A percentile compares a stretch with the other conserved stretches of the same genome.
Conservation (phyloP, 2,329 filamentous ascomycete species). For the Onygenales sp. region DNA sequence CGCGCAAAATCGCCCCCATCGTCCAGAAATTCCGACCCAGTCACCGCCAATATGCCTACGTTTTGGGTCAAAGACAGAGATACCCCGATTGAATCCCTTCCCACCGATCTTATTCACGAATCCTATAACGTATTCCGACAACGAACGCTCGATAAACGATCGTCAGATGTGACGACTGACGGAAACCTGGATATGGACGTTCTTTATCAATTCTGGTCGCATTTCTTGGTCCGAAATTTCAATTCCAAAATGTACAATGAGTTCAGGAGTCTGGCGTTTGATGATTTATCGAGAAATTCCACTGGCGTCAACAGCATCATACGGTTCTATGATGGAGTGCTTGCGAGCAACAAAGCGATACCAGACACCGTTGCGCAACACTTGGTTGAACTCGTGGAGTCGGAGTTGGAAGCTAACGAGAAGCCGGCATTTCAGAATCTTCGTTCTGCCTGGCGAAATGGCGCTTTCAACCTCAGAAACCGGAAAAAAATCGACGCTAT, state of each 20-base stretch:
- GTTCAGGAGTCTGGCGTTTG: slow-evolving; percentile 57
- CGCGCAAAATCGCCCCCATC: slow-evolving; percentile 1
- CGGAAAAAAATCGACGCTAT: slow-evolving; percentile 47
- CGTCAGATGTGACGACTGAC: slow-evolving; percentile 26
- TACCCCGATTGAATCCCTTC: slow-evolving; percentile 32
- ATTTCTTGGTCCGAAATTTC: slow-evolving; percentile 64
- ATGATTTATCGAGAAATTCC: slow-evolving; percentile 49
- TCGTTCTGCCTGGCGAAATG: slow-evolving; percentile 45
- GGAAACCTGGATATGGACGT: slow-evolving; percentile 45
- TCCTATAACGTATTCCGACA: slow-evolving; percentile 40
- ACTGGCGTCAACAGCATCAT: slow-evolving; percentile 54
- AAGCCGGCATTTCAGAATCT: slow-evolving; percentile 43
- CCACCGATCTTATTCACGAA: slow-evolving; percentile 38
- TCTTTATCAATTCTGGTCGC: slow-evolving; percentile 66
- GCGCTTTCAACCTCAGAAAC: slow-evolving; percentile 45
- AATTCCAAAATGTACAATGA: slow-evolving; percentile 67
- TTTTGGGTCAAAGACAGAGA: slow-evolving; percentile 45
- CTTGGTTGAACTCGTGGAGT: slow-evolving; percentile 45
- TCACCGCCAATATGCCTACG: slow-evolving; percentile 15
- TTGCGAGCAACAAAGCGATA: slow-evolving; percentile 43
- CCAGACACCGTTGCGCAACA: slow-evolving; percentile 43
- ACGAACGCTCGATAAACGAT: slow-evolving; percentile 42
- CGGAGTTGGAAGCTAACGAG: slow-evolving; percentile 32
- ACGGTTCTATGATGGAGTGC: slow-evolving; percentile 53
- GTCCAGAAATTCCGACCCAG: slow-evolving; percentile 1